Percentiles rank a stretch among this genome's conserved stretches.
phyloP scores from a whole-genome alignment of 139 green algal genomes.

The Limnomonas spitsbergensis region DNA sequence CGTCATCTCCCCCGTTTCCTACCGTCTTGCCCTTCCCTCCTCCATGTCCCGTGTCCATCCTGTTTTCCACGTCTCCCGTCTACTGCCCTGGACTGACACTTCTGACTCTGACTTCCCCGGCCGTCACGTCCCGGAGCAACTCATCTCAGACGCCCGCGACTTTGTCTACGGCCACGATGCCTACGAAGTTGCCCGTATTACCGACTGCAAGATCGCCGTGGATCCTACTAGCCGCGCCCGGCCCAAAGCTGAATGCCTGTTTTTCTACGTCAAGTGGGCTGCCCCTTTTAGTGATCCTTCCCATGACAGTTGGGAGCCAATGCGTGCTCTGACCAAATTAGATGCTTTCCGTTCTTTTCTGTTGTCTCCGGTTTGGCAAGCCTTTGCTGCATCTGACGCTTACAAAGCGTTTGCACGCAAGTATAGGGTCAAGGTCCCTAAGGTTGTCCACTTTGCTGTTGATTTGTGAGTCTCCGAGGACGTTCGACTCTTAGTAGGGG shows the following conservation, averaged over 20 bases:
- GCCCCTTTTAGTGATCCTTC: not conserved
- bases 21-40: too few species aligned
- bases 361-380: not conserved
- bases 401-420: too few species aligned
- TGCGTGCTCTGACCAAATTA: not conserved
- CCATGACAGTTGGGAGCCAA: not conserved
- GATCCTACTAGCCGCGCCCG: not conserved
- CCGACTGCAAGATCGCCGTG: not conserved
- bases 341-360: not conserved
- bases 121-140: not conserved
- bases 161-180: not conserved
- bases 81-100: conserved; percentile 3
- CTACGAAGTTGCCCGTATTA: not conserved
- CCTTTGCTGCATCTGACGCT: not conserved
- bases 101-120: conserved; percentile 7
- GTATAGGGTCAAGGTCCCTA: too few species aligned
- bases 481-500: too few species aligned
- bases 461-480: too few species aligned
- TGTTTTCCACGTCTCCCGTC: too few species aligned
- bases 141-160: not conserved
- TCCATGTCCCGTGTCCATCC: too few species aligned
- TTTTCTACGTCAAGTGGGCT: not conserved
- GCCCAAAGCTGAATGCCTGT: not conserved
- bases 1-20: too few species aligned
- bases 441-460: too few species aligned